Percentiles rank a stretch among this genome's conserved stretches.
These are phyloP conservation scores for Cymodocea nodosa DNA, from an alignment of 116 monocot genomes.

Conservation along the genomic window DNA sequence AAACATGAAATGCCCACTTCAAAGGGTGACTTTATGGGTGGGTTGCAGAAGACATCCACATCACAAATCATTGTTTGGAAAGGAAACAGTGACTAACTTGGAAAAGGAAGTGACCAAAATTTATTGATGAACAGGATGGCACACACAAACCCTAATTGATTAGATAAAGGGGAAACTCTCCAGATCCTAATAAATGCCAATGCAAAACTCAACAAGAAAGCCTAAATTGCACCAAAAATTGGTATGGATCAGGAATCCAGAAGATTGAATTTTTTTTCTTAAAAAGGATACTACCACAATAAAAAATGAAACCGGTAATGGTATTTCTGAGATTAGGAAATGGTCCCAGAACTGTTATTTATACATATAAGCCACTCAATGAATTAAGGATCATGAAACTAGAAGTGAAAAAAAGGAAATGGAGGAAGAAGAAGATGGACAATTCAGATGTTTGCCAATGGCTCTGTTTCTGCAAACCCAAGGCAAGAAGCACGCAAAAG, in stretches of 20 bases:
- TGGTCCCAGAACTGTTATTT: no score
- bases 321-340: no score
- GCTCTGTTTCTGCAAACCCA: background rate
- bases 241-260: background rate
- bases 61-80: background rate
- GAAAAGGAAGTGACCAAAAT: conserved; percentile 1
- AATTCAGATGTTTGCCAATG: background rate
- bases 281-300: no score
- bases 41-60: background rate
- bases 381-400: background rate
- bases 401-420: background rate
- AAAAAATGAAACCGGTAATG: no score
- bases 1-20: background rate
- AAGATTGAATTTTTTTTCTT: background rate
- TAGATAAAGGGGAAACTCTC: background rate
- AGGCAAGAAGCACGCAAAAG: background rate
- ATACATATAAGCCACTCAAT: background rate
- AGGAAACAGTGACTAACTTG: background rate
- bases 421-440: background rate
- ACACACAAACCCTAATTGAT: background rate
- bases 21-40: background rate
- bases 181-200: background rate
- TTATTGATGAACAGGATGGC: background rate
- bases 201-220: background rate
- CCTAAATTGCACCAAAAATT: background rate